Conservation (phyloP, 2,329 filamentous ascomycete genomes). For the Venturia asperata region DNA sequence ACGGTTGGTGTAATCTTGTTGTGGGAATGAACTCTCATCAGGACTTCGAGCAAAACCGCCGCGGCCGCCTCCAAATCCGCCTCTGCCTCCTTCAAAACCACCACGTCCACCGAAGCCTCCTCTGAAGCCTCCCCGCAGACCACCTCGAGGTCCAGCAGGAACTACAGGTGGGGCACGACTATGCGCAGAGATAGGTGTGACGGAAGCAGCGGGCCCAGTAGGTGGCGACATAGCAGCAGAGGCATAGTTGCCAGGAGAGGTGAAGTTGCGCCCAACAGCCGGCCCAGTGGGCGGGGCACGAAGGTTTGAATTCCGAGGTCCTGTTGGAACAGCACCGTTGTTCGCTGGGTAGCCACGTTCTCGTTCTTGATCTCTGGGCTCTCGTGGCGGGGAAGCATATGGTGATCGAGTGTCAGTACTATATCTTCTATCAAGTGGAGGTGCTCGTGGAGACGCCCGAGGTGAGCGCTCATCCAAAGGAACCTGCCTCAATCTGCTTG, state of each 20-base stretch:
- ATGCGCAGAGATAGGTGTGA: conserved; percentile 23
- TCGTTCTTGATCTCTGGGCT: conserved; percentile 22
- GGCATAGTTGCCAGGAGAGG: conserved; percentile 32
- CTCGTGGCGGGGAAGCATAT: conserved; percentile 18
- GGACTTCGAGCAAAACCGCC: conserved; percentile 7
- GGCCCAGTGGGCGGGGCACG: conserved; percentile 36
- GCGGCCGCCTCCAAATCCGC: conserved; percentile 6
- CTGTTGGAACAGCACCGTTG: conserved; percentile 31
- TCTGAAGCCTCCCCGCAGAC: conserved; percentile 28
- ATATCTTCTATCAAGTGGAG: background rate
- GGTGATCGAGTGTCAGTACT: conserved; percentile 18
- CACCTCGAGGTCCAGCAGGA: conserved; percentile 33
- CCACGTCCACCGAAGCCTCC: conserved; percentile 21
- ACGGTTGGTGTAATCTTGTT: conserved; percentile 8
- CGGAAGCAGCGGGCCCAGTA: conserved; percentile 30
- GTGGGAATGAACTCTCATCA: background rate
- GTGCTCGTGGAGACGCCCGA: conserved; percentile 20
- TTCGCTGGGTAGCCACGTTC: conserved; percentile 22
- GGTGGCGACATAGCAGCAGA: conserved; percentile 37
- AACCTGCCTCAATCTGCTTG: conserved; percentile 43
- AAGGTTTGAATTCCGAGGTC: conserved; percentile 32
- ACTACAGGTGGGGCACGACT: conserved; percentile 32
- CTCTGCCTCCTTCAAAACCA: conserved; percentile 9
- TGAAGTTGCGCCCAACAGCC: conserved; percentile 30
- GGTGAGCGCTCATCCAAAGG: conserved; percentile 22